Evolutionary conservation across 805 yeast species (phyloP).

Genomic region (Teunomyces panamensis): DNA sequence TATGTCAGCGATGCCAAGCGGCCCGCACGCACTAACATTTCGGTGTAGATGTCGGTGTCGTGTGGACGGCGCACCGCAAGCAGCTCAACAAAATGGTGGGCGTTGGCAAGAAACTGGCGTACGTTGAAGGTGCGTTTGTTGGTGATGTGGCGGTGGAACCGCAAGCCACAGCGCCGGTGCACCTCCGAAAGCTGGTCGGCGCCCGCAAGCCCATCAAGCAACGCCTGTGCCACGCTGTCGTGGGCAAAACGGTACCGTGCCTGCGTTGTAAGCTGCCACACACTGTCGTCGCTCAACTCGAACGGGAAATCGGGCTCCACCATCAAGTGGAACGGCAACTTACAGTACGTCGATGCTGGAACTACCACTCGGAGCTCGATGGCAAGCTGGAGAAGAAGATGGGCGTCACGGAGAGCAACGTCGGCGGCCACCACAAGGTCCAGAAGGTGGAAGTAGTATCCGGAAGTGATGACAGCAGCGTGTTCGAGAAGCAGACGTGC

Average conservation of each 20-base stretch:
- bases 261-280: constrained; percentile 33
- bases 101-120: constrained; percentile 32
- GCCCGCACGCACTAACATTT: constrained; percentile 43
- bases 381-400: constrained; percentile 30
- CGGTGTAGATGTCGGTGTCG: constrained; percentile 36
- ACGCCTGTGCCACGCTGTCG: constrained; percentile 33
- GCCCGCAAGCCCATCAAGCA: constrained; percentile 12
- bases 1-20: constrained; percentile 42
- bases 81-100: constrained; percentile 38
- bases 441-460: constrained; percentile 33
- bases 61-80: constrained; percentile 27
- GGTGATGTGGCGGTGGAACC: not conserved
- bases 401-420: constrained; percentile 28
- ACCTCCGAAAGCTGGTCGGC: not conserved
- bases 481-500: constrained; percentile 27
- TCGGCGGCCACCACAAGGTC: constrained; percentile 40
- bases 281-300: constrained; percentile 25
- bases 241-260: constrained; percentile 41
- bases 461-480: constrained; percentile 41
- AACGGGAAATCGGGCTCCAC: constrained; percentile 24
- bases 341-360: constrained; percentile 43
- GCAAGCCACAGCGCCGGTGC: not conserved
- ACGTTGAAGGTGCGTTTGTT: constrained; percentile 10
- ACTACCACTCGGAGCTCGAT: constrained; percentile 29
- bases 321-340: constrained; percentile 44